phyloP scores from a whole-genome alignment of 2,329 filamentous ascomycete species.

The Tolypocladium inflatum region DNA sequence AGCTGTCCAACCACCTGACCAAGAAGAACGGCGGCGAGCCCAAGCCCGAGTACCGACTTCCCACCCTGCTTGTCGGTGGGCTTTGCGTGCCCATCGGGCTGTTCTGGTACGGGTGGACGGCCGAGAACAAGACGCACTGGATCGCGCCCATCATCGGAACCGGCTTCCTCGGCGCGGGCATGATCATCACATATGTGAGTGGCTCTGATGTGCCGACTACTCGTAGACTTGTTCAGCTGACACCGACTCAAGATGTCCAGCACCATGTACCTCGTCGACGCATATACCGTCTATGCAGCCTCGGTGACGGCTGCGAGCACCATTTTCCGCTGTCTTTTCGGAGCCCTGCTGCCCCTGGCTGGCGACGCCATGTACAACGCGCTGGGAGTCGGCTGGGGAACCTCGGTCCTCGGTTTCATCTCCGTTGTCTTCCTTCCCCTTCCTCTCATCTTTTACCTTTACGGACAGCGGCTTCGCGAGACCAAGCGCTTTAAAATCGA shows the following conservation, averaged over 20 bases:
- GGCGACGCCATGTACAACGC: neutral
- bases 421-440: neutral
- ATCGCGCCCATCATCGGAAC: conserved; percentile 40
- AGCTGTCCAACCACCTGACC: neutral
- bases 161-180: neutral
- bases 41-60: conserved; percentile 11
- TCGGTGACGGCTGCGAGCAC: neutral
- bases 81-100: conserved; percentile 11
- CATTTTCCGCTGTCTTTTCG: neutral
- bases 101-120: conserved; percentile 17
- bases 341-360: neutral
- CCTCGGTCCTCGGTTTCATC: neutral
- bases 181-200: neutral
- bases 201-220: too few species aligned
- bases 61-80: conserved; percentile 8
- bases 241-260: neutral
- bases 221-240: neutral
- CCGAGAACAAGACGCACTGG: conserved; percentile 40
- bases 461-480: neutral
- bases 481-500: neutral
- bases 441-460: neutral
- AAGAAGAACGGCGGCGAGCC: conserved; percentile 3
- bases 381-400: neutral
- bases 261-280: neutral
- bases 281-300: neutral